phyloP scores from a whole-genome alignment of 257 asterid genomes.

The Mentha longifolia region DNA sequence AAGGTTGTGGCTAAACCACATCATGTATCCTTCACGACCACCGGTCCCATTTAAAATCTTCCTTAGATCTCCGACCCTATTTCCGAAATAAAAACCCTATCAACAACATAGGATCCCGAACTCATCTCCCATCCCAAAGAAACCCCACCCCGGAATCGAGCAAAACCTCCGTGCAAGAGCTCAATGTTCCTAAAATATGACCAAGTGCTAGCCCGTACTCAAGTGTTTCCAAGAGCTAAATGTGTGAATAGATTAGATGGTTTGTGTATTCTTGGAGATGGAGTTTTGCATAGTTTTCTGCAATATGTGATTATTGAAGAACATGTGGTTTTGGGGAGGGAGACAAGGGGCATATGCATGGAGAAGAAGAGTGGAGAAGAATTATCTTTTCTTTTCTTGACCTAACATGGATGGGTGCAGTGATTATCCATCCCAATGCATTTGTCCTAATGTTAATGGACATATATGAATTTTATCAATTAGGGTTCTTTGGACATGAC shows the following conservation, averaged over 20 bases:
- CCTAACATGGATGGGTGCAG: constrained; percentile 36
- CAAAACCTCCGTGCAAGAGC: constrained; percentile 15
- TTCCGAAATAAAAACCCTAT: constrained; percentile 19
- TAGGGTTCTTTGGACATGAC: constrained; percentile 13
- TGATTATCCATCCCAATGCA: constrained; percentile 40
- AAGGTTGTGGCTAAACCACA: constrained; percentile 17
- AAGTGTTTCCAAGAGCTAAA: constrained; percentile 41
- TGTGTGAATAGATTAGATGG: constrained; percentile 27
- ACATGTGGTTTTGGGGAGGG: constrained; percentile 31
- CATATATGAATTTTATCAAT: constrained; percentile 25
- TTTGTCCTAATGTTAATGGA: constrained; percentile 48
- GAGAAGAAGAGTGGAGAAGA: constrained; percentile 23
- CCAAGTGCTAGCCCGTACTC: constrained; percentile 27
- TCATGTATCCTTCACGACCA: not conserved
- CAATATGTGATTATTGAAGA: constrained; percentile 26
- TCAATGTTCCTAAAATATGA: constrained; percentile 41
- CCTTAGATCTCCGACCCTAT: constrained; percentile 6
- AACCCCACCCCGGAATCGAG: constrained; percentile 21
- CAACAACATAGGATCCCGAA: constrained; percentile 51
- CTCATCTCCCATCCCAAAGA: constrained; percentile 25
- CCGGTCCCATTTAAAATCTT: constrained; percentile 26
- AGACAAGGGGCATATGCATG: constrained; percentile 39
- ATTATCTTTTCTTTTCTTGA: not conserved
- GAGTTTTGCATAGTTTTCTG: constrained; percentile 46
- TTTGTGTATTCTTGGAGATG: constrained; percentile 54